These are phyloP conservation scores for Carex cristatella DNA, from an alignment of 176 grass and related monocot species.

Conservation along the genomic window DNA sequence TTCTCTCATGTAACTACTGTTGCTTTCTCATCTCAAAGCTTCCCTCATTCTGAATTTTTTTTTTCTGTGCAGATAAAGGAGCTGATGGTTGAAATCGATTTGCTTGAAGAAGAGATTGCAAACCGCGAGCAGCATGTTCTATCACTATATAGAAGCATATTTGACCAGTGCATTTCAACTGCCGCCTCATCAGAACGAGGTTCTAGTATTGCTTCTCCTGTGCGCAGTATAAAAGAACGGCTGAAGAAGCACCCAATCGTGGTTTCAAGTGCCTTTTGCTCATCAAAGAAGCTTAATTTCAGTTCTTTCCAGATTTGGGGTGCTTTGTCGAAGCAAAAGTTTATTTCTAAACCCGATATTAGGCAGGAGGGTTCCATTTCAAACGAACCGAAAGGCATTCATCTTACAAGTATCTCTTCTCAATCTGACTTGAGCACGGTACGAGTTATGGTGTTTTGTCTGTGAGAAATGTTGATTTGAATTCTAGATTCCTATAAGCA, in stretches of 20 bases:
- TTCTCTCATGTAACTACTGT: no score
- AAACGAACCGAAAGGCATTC: constrained; percentile 31
- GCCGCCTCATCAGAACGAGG: constrained; percentile 54
- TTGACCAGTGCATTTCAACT: constrained; percentile 57
- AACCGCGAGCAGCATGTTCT: constrained; percentile 80
- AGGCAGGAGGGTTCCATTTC: constrained; percentile 40
- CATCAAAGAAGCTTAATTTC: constrained; percentile 69
- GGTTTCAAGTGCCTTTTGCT: constrained; percentile 82
- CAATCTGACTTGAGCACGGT: constrained; percentile 41
- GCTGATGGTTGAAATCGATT: constrained; percentile 72
- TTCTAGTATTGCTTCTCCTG: constrained; percentile 72
- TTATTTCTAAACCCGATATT: constrained; percentile 43
- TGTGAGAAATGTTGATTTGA: background rate
- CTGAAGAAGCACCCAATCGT: constrained; percentile 53
- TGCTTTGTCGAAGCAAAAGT: constrained; percentile 34
- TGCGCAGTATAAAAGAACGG: constrained; percentile 35
- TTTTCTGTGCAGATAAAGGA: constrained; percentile 52
- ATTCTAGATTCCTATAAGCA: background rate
- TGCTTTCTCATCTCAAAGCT: background rate
- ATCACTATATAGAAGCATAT: constrained; percentile 86
- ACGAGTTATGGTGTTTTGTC: background rate
- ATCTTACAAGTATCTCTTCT: constrained; percentile 22
- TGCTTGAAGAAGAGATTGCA: constrained; percentile 83
- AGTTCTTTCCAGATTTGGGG: constrained; percentile 60
- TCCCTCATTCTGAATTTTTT: background rate